Evolutionary conservation across 2,329 filamentous ascomycete species (phyloP).

Genomic region (Cladorrhinum sp.): DNA sequence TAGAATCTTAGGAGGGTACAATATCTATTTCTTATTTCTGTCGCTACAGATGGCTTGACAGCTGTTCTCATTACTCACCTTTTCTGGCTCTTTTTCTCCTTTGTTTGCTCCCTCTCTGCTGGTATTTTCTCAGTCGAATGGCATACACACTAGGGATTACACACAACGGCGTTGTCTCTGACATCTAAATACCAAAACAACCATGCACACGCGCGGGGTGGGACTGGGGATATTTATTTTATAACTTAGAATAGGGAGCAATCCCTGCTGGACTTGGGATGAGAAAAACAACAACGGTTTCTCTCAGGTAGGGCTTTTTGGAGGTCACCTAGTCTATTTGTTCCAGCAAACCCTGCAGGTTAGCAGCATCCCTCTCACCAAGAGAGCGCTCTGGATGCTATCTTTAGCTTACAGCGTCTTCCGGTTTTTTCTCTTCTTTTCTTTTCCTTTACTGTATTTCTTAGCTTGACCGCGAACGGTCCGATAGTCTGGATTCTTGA

Average conservation of each 20-base stretch:
- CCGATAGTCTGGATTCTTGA: too few relatives aligned
- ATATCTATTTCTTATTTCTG: conserved; percentile 1
- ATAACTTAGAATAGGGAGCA: conserved; percentile 25
- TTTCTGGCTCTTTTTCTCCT: neutral
- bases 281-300: conserved; percentile 11
- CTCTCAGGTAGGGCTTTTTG: conserved; percentile 11
- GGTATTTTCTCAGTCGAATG: neutral
- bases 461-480: too few relatives aligned
- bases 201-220: conserved; percentile 3
- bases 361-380: neutral
- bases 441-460: too few relatives aligned
- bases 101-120: neutral
- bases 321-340: conserved; percentile 9
- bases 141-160: neutral
- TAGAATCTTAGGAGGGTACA: neutral
- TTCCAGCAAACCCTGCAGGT: conserved; percentile 2
- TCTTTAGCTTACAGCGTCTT: too few relatives aligned
- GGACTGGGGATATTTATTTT: conserved; percentile 13
- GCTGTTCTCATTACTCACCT: neutral
- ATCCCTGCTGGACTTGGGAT: conserved; percentile 17
- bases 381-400: neutral
- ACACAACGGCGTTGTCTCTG: neutral
- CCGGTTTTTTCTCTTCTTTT: neutral
- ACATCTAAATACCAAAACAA: neutral
- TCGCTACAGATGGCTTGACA: neutral